Evolutionary conservation across 495 filamentous ascomycete genomes (phyloP).

Genomic region (Penicillium tannophilum): DNA sequence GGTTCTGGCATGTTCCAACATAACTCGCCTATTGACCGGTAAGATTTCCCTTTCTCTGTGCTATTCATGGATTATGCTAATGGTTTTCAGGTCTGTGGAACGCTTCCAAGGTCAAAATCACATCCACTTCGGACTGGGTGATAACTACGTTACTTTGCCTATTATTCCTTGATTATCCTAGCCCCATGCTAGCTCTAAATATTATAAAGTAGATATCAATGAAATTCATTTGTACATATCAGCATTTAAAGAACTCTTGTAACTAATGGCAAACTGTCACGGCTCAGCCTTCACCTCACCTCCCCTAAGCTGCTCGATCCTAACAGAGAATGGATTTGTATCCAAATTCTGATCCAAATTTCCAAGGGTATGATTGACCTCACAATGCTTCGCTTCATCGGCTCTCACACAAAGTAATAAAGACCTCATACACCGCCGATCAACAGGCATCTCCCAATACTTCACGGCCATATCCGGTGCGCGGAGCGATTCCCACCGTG

Average conservation of each 20-base stretch:
- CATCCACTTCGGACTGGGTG: conserved; percentile 55
- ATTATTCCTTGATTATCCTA: conserved; percentile 45
- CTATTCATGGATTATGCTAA: conserved; percentile 45
- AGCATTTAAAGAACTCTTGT: not conserved
- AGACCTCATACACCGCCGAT: conserved; percentile 78
- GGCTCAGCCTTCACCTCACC: not conserved
- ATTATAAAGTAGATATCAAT: not conserved
- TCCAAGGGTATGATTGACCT: conserved; percentile 93
- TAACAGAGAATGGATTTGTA: conserved; percentile 84
- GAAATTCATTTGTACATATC: not conserved
- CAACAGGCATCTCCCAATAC: conserved; percentile 94
- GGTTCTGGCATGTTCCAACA: conserved; percentile 61
- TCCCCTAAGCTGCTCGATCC: conserved; percentile 14
- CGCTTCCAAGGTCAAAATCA: conserved; percentile 55
- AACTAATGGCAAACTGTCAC: not conserved
- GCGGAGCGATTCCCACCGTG: conserved; percentile 75
- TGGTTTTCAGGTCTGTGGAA: conserved; percentile 34
- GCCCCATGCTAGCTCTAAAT: not conserved
- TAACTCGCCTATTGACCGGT: conserved; percentile 49
- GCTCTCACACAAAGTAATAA: conserved; percentile 85
- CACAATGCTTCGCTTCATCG: conserved; percentile 94
- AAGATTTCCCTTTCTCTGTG: conserved; percentile 43
- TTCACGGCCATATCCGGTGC: conserved; percentile 85
- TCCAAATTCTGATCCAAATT: conserved; percentile 81
- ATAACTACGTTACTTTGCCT: conserved; percentile 59